Evolutionary conservation across 371 early-diverging fungal genomes (phyloP), one percentile per base, ranked within the genome.

Genomic region (Cokeromyces recurvatus): DNA sequence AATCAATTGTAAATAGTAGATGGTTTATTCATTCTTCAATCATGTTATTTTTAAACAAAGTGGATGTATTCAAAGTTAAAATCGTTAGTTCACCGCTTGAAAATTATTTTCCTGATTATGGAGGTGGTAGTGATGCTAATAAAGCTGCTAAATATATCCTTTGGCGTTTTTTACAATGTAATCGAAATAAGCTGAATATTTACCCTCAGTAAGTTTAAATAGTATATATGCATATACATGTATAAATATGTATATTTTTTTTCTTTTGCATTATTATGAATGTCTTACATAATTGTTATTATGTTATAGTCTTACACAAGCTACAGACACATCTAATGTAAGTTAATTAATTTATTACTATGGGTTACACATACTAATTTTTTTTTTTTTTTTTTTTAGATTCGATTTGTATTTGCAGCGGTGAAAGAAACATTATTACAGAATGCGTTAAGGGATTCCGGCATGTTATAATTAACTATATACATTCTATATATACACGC

Each of bases 11-110:
- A 35, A 87, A 87, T 55, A 84, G 84, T 51, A 71, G 79, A 44
- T 81, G 70, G 89, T 88, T 91, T 60, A 65, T 81, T 37, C 76
- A 84, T 29, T 87, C 90, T 1, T 84, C 85, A 12, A 85, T 90
- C 38, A 87, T 91, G 50, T 68, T 91, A 25, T 89, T 91, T 66
- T 65, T 91, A 38, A 91, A 91, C 69, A 91, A 91, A 62, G 82
- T 87, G 39, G 92, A 91, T 59, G 51, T 90, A 29, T 88, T 91
- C 67, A 78, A 78, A 56, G 68, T 73, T 14, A 91, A 91, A 58
- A 55, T 91, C 34, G 64, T 67, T 16, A 66, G 63, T 43, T 74
- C 77, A 1, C 86, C 88, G 5, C 68, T 91, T 36, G 62, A 67
- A 20, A 70, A 66, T 29, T 81, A 71, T 58, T 84, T 82, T 58